Percentiles rank a stretch among this genome's conserved stretches.
Evolutionary conservation across 1,284 basidiomycete species (phyloP).

Genomic region (Tilletia horrida): DNA sequence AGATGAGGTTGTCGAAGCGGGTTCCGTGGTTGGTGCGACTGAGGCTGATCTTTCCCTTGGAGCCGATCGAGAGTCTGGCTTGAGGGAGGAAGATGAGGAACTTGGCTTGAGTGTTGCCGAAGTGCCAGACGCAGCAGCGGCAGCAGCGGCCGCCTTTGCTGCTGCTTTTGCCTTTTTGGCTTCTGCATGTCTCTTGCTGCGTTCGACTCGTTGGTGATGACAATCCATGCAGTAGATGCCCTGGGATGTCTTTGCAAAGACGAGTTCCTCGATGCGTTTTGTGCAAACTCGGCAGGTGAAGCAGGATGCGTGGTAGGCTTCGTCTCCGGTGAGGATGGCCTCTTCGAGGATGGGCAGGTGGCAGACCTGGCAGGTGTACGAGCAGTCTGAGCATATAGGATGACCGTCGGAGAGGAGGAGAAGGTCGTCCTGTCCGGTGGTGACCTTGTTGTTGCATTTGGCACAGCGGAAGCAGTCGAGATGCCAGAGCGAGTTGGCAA

Average conservation of each 20-base stretch:
- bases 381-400: slow-evolving; percentile 93
- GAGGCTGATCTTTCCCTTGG: background rate
- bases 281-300: slow-evolving; percentile 96
- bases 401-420: slow-evolving; percentile 92
- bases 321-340: slow-evolving; percentile 95
- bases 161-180: slow-evolving; percentile 55
- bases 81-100: background rate
- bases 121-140: background rate
- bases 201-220: slow-evolving; percentile 91
- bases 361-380: slow-evolving; percentile 65
- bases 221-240: slow-evolving; percentile 98
- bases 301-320: slow-evolving; percentile 96
- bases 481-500: slow-evolving; percentile 49
- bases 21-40: too few relatives aligned
- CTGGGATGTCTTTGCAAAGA: slow-evolving; percentile 96
- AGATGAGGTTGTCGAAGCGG: too few relatives aligned
- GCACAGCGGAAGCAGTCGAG: slow-evolving; percentile 42
- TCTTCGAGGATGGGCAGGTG: slow-evolving; percentile 37
- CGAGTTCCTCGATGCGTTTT: slow-evolving; percentile 90
- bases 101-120: background rate
- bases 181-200: slow-evolving; percentile 83
- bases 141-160: slow-evolving; percentile 19
- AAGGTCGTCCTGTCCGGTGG: slow-evolving; percentile 81
- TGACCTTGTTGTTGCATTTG: slow-evolving; percentile 60
- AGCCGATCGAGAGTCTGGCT: background rate